Percentiles rank a stretch among this genome's conserved stretches.
These are phyloP conservation scores for Hsuehochloa calcarea DNA, from an alignment of 176 grass and related monocot genomes.

Conservation along the genomic window DNA sequence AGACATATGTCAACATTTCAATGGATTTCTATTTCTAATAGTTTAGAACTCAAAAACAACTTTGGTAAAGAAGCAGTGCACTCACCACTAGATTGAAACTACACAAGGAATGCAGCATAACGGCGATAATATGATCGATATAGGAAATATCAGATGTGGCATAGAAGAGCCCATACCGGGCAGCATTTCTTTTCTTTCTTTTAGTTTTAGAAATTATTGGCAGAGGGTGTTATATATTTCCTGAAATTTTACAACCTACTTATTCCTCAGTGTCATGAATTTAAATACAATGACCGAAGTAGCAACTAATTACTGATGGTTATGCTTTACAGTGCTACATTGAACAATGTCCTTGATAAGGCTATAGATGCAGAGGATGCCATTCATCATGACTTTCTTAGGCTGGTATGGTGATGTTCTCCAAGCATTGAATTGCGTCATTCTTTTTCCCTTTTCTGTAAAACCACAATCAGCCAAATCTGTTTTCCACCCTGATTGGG, in stretches of 20 bases:
- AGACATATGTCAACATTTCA: not conserved
- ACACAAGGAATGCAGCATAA: not conserved
- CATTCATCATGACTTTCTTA: conserved; percentile 79
- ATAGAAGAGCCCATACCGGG: not conserved
- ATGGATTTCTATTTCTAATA: not conserved
- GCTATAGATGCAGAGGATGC: conserved; percentile 77
- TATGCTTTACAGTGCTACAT: conserved; percentile 64
- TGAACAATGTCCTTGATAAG: conserved; percentile 77
- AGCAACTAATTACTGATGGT: conserved; percentile 14
- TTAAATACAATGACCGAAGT: not conserved
- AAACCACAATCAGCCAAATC: conserved; percentile 2
- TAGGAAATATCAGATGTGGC: not conserved
- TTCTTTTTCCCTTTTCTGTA: not conserved
- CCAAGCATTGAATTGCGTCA: not conserved
- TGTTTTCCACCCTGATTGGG: not conserved
- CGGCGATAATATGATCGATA: not conserved
- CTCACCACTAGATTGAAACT: not conserved
- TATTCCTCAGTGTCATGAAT: conserved; percentile 4
- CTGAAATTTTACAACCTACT: not conserved
- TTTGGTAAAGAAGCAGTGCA: not conserved
- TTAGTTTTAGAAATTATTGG: conserved; percentile 5
- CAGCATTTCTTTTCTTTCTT: not conserved
- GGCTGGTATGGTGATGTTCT: conserved; percentile 59
- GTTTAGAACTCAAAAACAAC: not conserved
- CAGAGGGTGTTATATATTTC: not conserved